Evolutionary conservation across 2,329 filamentous ascomycete species (phyloP).

Genomic region (Trichophyton equinum): DNA sequence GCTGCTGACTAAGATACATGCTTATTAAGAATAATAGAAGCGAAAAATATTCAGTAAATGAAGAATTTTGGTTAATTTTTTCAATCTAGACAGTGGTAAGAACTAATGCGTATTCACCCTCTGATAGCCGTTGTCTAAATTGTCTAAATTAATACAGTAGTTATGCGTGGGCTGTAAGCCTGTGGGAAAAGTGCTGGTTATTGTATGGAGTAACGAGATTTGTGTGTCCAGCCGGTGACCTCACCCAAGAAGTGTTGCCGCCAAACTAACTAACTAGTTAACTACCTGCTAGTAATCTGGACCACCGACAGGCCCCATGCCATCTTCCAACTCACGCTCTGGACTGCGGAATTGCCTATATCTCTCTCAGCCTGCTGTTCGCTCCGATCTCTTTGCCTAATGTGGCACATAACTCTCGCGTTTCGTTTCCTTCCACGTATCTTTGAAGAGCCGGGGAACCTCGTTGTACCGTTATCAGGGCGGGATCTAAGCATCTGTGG

Average conservation of each 20-base stretch:
- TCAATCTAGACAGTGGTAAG: background rate
- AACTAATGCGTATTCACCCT: background rate
- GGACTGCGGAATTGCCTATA: background rate
- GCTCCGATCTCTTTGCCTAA: conserved; percentile 5
- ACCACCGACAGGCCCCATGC: background rate
- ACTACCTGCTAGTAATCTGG: background rate
- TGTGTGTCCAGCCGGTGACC: background rate
- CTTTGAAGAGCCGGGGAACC: conserved; percentile 5
- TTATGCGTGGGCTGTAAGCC: background rate
- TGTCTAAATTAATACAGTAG: background rate
- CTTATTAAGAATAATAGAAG: no score
- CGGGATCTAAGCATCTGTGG: background rate
- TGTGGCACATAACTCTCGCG: conserved; percentile 9
- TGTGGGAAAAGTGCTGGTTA: background rate
- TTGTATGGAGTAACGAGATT: no score
- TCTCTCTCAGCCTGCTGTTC: background rate
- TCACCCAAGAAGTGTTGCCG: background rate
- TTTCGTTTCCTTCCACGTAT: conserved; percentile 7
- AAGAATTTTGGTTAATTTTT: background rate
- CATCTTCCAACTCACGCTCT: background rate
- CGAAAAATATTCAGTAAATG: background rate
- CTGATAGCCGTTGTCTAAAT: background rate
- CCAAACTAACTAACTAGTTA: background rate
- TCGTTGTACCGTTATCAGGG: background rate
- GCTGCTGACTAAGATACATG: no score